Evolutionary conservation across 1,284 basidiomycete genomes (phyloP), one percentile per base, ranked within the genome.

Genomic region (Moesziomyces globuligerus): DNA sequence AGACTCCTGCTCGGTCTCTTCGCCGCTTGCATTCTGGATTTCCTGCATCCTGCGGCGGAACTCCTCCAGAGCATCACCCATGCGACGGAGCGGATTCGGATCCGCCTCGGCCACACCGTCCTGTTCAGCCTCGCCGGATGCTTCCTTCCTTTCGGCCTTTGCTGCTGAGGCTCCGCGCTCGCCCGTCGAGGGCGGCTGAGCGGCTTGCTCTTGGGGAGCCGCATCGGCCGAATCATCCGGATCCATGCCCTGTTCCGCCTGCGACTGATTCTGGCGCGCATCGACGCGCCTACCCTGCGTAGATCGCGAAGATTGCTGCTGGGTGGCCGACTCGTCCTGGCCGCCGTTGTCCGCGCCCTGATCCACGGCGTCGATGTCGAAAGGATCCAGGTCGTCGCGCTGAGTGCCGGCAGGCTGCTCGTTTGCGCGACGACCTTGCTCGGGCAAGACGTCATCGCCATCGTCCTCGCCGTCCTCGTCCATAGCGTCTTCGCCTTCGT

Each of bases 41-140:
- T 94, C 90, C 64, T 95, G 89, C 69, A 94, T 89, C 15, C 90
- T 89, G 62, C 91, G 89, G 50, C 87, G 88, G 70, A 97, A 91
- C 77, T 94, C 91, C 71, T 91, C 88, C 53, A 93, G 83, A 1
- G 91, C 88, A 80, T 98, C 94, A 34, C 93, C 94, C 3, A 95
- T 88, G 64, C 88, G 90, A 53, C 93, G 91, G 25, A 90, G 84
- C 4, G 91, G 89, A 74, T 93, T 90, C 32, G 70, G 64, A 29
- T 79, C 80, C 40, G 64, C 64, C 17, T 75, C 68, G 36, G 59
- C 64, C 36, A 66, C 73, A 17, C 70, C 68, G 3, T 72, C 68
- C 26, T 78, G 60, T 13, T 67, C 55, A 29, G 44, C 62, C 24
- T 72, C 55, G 21, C 43, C 55, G 15, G 54, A 48, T 26, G 48